Evolutionary conservation across 306 rosid genomes (phyloP).

Genomic region (Pueraria montana): DNA sequence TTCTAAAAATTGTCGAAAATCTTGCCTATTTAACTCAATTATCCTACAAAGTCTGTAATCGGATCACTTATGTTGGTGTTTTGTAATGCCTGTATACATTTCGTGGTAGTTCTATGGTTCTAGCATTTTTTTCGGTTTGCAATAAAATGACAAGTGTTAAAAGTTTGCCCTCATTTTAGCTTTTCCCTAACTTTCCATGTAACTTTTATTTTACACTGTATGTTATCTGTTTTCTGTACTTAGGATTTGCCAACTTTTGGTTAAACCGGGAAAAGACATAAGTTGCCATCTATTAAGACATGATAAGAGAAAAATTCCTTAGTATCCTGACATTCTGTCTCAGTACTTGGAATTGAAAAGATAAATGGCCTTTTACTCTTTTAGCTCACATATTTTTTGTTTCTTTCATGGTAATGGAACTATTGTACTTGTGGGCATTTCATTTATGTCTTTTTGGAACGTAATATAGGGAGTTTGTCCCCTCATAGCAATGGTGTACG

Average conservation of each 20-base stretch:
- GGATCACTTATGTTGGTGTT: neutral
- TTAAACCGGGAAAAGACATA: neutral
- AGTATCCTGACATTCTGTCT: neutral
- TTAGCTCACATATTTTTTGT: neutral
- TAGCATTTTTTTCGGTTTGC: conserved; percentile 36
- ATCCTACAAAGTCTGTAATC: neutral
- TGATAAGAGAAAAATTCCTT: neutral
- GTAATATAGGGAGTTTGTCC: conserved; percentile 4
- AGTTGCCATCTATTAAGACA: neutral
- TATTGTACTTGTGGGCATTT: neutral
- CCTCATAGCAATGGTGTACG: neutral
- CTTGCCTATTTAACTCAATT: neutral
- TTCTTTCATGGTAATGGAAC: neutral
- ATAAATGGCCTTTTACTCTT: neutral
- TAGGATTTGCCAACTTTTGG: neutral
- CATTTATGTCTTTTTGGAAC: too few species aligned
- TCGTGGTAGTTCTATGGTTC: conserved; percentile 1
- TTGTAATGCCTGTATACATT: conserved; percentile 7
- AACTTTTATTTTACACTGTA: neutral
- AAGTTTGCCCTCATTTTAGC: conserved; percentile 13
- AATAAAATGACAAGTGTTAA: conserved; percentile 13
- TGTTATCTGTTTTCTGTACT: neutral
- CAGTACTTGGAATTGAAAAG: neutral
- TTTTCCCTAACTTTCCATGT: neutral
- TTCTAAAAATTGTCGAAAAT: conserved; percentile 4